Evolutionary conservation across 1,284 basidiomycete species (phyloP), one percentile per base, ranked within the genome.

Genomic region (Cutaneotrichosporon mucoides): DNA sequence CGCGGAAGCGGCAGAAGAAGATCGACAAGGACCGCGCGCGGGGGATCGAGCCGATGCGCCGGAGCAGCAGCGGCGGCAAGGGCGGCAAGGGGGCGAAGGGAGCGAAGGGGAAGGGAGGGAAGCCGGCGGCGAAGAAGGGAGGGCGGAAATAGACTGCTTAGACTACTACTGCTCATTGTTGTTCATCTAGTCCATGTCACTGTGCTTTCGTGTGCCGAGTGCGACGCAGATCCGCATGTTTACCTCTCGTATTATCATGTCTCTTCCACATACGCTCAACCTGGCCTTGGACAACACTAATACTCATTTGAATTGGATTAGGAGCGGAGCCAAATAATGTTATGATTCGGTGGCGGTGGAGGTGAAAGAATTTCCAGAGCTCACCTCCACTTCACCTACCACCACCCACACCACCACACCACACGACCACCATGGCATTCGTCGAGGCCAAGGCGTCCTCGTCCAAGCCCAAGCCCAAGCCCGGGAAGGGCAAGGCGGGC

Each of bases 1-100:
- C 67, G 40, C 66, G 66, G 44, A 68, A 73, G 62, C 67, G 73
- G 41, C 63, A 66, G 34, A 67, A 75, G 54, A 77, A 76, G 66
- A 52, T 73, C 43, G 75, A 74, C 11, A 70, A 73, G 67, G 73
- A 75, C 60, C 59, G 73, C 44, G 67, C 71, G 43, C 56, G 57
- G 35, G 59, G 57, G 1, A 59, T 55, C 34, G 53, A 57, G 45
- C 37, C 53, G 43, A 24, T 24, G 24, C 24, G 24, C 24, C 37
- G 43, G 15, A 35, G 36, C 33, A 16, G 57, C 9, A 59, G 62
- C 45, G 67, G 63, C 57, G 24, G 24, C 24, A 24, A 24, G 24
- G 24, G 24, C 24, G 44, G 15, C 11, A 60, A 60, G 59, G 62
- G 67, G 24, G 24, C 24, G 4, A 62, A 63, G 60, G 58, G 63